Evolutionary conservation across 1,284 basidiomycete species (phyloP).

Genomic region (Melampsora americana): DNA sequence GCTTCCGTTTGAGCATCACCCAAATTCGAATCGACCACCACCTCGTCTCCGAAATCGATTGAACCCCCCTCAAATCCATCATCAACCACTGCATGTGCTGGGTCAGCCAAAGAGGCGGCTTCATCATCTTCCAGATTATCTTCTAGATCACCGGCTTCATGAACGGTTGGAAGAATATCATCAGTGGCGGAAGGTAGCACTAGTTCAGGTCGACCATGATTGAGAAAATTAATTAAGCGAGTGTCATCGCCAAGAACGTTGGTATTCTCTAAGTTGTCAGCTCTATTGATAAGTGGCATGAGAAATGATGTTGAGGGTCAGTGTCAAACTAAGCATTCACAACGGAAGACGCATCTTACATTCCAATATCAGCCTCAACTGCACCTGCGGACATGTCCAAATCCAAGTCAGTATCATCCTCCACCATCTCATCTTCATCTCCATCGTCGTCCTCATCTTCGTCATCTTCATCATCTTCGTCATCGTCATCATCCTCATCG

Average conservation of each 20-base stretch:
- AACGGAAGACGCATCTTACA: slow-evolving; percentile 52
- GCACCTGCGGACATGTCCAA: slow-evolving; percentile 56
- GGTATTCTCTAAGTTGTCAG: slow-evolving; percentile 15
- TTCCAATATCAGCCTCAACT: slow-evolving; percentile 58
- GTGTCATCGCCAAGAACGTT: slow-evolving; percentile 22
- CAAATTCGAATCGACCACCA: slow-evolving; percentile 14
- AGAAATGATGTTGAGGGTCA: slow-evolving; percentile 1
- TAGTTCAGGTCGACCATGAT: slow-evolving; percentile 32
- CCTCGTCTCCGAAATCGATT: slow-evolving; percentile 43
- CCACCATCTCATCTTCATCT: slow-evolving; percentile 54
- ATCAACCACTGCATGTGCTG: slow-evolving; percentile 30
- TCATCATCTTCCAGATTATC: slow-evolving; percentile 43
- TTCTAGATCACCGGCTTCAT: slow-evolving; percentile 30
- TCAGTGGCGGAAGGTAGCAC: slow-evolving; percentile 10
- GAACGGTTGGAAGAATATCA: slow-evolving; percentile 24
- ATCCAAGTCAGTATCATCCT: slow-evolving; percentile 54
- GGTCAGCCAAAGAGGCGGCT: slow-evolving; percentile 31
- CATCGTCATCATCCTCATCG: slow-evolving; percentile 51
- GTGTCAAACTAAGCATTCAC: background rate
- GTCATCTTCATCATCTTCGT: slow-evolving; percentile 56
- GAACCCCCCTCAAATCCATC: slow-evolving; percentile 35
- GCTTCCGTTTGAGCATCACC: slow-evolving; percentile 27
- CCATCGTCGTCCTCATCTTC: slow-evolving; percentile 57
- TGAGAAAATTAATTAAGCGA: slow-evolving; percentile 35
- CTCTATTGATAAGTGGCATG: background rate